These are phyloP conservation scores for Diaporthe ilicicola DNA, from an alignment of 2,329 filamentous ascomycete species.

Conservation along the genomic window DNA sequence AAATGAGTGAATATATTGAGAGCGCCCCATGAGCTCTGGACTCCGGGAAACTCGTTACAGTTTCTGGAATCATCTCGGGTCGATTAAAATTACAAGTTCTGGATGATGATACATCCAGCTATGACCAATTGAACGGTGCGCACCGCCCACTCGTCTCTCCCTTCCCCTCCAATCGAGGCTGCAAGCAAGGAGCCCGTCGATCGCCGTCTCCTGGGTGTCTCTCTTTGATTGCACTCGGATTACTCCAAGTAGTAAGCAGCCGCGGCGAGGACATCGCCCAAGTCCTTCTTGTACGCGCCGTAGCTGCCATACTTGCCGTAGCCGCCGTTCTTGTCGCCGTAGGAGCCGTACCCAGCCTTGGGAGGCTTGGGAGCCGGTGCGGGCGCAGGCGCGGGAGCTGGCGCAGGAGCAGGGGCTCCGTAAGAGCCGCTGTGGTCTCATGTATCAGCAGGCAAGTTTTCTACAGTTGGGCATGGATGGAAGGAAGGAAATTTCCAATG, in stretches of 20 bases:
- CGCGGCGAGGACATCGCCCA: background rate
- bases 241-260: background rate
- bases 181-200: background rate
- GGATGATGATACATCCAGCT: background rate
- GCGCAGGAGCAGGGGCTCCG: background rate
- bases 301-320: constrained; percentile 18
- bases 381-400: background rate
- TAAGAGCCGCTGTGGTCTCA: background rate
- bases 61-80: background rate
- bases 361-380: background rate
- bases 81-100: background rate
- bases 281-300: background rate
- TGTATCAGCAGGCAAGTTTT: background rate
- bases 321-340: constrained; percentile 2
- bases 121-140: background rate
- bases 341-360: background rate
- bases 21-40: background rate
- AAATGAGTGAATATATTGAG: background rate
- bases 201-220: background rate
- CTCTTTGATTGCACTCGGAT: background rate
- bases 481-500: background rate
- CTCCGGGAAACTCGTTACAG: background rate
- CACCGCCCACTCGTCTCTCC: background rate
- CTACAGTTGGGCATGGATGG: background rate
- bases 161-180: too few relatives aligned